Percentiles rank a stretch among this genome's conserved stretches.
phyloP scores from a whole-genome alignment of 257 asterid species.

The Solanum virginianum region DNA sequence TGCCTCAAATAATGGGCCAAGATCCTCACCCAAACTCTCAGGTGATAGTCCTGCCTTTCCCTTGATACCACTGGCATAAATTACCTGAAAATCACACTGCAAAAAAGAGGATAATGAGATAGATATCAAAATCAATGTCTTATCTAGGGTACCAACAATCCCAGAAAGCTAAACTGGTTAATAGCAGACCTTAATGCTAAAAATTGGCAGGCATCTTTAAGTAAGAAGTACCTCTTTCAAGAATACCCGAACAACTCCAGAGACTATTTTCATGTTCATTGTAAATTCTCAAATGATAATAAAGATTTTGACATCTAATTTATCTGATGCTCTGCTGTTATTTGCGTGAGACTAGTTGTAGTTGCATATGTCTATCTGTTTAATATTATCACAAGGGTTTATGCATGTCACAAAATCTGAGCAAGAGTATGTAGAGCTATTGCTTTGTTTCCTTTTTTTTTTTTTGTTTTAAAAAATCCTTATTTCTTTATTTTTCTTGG shows the following conservation, averaged over 20 bases:
- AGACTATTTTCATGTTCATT: background rate
- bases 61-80: slow-evolving; percentile 93
- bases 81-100: slow-evolving; percentile 99
- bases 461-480: background rate
- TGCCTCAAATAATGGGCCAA: slow-evolving; percentile 94
- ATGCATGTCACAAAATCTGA: background rate
- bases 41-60: slow-evolving; percentile 95
- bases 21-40: slow-evolving; percentile 76
- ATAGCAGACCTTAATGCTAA: background rate
- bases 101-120: slow-evolving; percentile 1
- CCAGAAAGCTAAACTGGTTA: background rate
- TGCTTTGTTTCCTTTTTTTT: background rate
- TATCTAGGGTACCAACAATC: background rate
- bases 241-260: background rate
- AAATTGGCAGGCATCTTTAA: background rate
- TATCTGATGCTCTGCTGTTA: background rate
- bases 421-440: background rate
- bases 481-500: background rate
- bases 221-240: background rate
- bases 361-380: background rate
- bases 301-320: background rate
- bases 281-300: background rate
- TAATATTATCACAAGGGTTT: background rate
- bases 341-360: background rate
- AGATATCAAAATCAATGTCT: background rate